Evolutionary conservation across 345 rosid genomes (phyloP), one percentile per base, ranked within the genome.

Genomic region (Eucalyptus marginata): DNA sequence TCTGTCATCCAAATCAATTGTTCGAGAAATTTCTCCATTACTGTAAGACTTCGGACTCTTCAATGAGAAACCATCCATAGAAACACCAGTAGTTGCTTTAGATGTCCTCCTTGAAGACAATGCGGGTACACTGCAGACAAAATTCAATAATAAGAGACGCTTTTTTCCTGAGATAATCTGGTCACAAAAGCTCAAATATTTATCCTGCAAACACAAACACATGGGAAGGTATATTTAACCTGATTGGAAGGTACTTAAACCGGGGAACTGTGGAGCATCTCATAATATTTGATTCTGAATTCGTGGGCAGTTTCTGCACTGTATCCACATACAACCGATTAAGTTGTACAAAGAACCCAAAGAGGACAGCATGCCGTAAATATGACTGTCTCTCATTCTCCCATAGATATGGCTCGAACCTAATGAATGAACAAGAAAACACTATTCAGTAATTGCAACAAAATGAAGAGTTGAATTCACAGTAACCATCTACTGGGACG

Each of bases 271-370:
- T 92, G 88, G 96, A 97, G 91, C 98, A 98, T 93, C 97, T 94
- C 99, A 98, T 94, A 88, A 97, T 96, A 91, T 98, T 98, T 88
- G 99, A 96, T 91, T 94, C 99, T 12, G 99, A 95, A 91, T 96
- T 98, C 79, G 95, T 94, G 12, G 99, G 97, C 89, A 97, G 94
- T 92, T 97, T 98, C 95, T 98, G 99, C 86, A 92, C 90, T 4
- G 98, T 93, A 91, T 95, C 97, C 76, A 96, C 94, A 87, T 98
- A 97, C 96, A 96, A 93, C 87, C 99, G 95, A 90, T 96, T 96
- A 89, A 98, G 96, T 91, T 98, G 99, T 93, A 98, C 98, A 93
- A 98, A 97, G 93, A 98, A 97, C 85, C 99, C 99, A 92, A 98
- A 98, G 91, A 98, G 97, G 88, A 98, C 99, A 89, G 99, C 99